These are phyloP conservation scores for Panicum hallii DNA, from an alignment of 202 grass and related monocot species.

Conservation along the genomic window DNA sequence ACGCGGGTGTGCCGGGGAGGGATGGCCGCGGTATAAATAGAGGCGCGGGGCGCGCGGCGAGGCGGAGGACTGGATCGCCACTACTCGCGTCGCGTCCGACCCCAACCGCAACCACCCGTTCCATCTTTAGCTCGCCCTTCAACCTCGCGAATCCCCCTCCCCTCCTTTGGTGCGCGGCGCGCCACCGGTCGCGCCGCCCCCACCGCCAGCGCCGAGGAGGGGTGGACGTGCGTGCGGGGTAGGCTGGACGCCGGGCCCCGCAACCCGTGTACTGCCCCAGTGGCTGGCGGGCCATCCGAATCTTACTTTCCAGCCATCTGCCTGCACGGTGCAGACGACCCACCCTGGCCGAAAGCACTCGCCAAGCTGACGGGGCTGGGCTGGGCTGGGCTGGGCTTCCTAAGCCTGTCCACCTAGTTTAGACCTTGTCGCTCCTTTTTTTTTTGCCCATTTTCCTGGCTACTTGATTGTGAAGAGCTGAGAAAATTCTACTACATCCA, in stretches of 20 bases:
- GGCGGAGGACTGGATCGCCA: conserved; percentile 17
- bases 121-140: conserved; percentile 50
- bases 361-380: conserved; percentile 17
- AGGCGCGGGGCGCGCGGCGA: background rate
- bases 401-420: no score
- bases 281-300: conserved; percentile 41
- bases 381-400: conserved; percentile 9
- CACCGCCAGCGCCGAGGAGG: background rate
- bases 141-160: conserved; percentile 38
- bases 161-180: conserved; percentile 35
- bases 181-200: background rate
- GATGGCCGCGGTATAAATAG: conserved; percentile 46
- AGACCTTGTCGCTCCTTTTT: no score
- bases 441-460: background rate
- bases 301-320: conserved; percentile 50
- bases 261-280: conserved; percentile 8
- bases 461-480: background rate
- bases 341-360: conserved; percentile 43
- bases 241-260: conserved; percentile 2
- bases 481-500: background rate
- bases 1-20: background rate
- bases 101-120: conserved; percentile 46
- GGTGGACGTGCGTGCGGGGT: background rate
- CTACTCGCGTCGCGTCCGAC: conserved; percentile 3
- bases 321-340: background rate